phyloP scores from a whole-genome alignment of 1,284 basidiomycete genomes.

The Cryptococcus amylolentus region DNA sequence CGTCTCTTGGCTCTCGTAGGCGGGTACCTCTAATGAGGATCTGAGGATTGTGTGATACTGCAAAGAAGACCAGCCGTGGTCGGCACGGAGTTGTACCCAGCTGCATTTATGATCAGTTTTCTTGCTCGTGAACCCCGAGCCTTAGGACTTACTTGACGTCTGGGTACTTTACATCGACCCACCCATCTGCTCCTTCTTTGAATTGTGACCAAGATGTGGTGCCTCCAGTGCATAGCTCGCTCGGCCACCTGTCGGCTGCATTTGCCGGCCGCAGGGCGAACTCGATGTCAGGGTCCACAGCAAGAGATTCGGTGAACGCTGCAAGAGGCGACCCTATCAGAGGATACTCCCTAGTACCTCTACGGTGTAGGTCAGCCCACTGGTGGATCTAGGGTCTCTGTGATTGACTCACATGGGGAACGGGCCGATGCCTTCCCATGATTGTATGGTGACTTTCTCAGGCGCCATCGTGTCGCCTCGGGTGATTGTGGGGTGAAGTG shows the following conservation, averaged over 20 bases:
- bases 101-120: constrained; percentile 4
- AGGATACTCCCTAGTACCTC: constrained; percentile 47
- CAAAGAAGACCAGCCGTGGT: constrained; percentile 46
- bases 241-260: constrained; percentile 29
- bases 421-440: constrained; percentile 2
- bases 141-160: constrained; percentile 27
- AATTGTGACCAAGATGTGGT: constrained; percentile 34
- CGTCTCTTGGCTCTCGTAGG: neutral
- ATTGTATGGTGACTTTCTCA: too few relatives aligned
- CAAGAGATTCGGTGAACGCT: constrained; percentile 18
- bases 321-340: constrained; percentile 32
- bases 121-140: neutral
- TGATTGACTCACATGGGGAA: neutral
- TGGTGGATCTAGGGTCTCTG: neutral
- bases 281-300: constrained; percentile 25
- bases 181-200: constrained; percentile 24
- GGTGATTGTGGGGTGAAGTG: too few relatives aligned
- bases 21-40: constrained; percentile 18
- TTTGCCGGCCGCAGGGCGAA: constrained; percentile 28
- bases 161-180: constrained; percentile 30
- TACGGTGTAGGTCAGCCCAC: neutral
- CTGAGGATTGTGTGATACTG: constrained; percentile 41
- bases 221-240: constrained; percentile 34
- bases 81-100: constrained; percentile 42
- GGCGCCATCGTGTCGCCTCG: too few relatives aligned